These are phyloP conservation scores for Penicillium sp. DNA, from an alignment of 2,329 filamentous ascomycete species.

Conservation along the genomic window DNA sequence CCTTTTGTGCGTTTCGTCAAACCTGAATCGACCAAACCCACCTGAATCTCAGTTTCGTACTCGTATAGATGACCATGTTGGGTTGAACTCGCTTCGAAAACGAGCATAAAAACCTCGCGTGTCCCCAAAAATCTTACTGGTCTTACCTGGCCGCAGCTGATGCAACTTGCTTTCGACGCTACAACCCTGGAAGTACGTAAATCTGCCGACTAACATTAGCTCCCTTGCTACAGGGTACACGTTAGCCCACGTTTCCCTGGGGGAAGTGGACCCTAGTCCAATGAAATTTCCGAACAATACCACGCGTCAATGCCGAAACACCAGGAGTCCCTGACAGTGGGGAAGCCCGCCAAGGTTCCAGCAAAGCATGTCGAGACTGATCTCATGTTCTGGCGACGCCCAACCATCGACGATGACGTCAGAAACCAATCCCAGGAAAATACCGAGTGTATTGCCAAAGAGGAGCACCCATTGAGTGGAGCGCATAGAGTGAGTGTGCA, in stretches of 20 bases:
- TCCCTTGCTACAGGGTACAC: background rate
- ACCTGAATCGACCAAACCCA: background rate
- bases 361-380: conserved; percentile 4
- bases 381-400: conserved; percentile 7
- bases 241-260: background rate
- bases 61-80: background rate
- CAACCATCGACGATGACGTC: background rate
- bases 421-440: background rate
- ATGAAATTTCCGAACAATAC: background rate
- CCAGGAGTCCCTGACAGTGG: background rate
- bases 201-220: too few species aligned
- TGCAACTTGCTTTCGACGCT: conserved; percentile 18
- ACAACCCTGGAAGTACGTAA: too few species aligned
- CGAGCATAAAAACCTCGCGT: background rate
- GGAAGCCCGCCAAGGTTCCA: background rate
- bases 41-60: background rate
- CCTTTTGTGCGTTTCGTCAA: background rate
- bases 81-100: background rate
- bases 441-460: background rate
- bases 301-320: background rate
- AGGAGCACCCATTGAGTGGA: background rate
- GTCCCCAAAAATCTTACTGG: background rate
- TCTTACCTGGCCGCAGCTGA: background rate
- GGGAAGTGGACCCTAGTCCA: background rate
- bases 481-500: conserved; percentile 17